Evolutionary conservation across 192 early-diverging fungal species (phyloP).

Genomic region (Coemansia sp.): DNA sequence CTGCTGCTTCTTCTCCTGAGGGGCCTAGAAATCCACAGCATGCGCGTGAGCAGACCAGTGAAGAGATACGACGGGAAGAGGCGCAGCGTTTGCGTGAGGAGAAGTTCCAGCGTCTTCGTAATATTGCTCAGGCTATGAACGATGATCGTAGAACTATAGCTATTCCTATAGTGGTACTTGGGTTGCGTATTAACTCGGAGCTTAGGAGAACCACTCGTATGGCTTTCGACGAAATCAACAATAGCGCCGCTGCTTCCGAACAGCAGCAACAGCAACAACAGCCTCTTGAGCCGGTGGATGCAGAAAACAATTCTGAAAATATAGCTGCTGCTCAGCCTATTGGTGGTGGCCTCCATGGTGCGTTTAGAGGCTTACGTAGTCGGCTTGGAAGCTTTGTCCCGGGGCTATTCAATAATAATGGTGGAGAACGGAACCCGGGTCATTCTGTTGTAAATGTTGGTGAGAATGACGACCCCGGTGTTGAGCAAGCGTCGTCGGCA

Average conservation of each 20-base stretch:
- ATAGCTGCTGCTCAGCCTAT: background rate
- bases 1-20: background rate
- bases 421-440: too few species aligned
- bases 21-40: background rate
- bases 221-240: background rate
- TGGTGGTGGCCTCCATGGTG: conserved; percentile 4
- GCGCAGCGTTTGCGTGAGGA: conserved; percentile 29
- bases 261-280: background rate
- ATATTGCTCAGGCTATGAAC: conserved; percentile 38
- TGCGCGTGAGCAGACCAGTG: conserved; percentile 3
- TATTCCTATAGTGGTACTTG: conserved; percentile 38
- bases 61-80: conserved; percentile 11
- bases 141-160: conserved; percentile 35
- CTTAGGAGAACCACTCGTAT: conserved; percentile 14
- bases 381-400: conserved; percentile 11
- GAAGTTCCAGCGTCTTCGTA: conserved; percentile 31
- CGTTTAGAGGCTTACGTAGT: conserved; percentile 1
- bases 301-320: too few species aligned
- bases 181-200: conserved; percentile 32
- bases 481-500: too few species aligned
- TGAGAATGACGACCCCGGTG: too few species aligned
- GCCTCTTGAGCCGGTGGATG: background rate
- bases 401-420: background rate
- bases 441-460: too few species aligned
- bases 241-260: background rate